Base-by-base conservation (phyloP, 495 filamentous ascomycete species). In the Lindgomyces ingoldianus region DNA sequence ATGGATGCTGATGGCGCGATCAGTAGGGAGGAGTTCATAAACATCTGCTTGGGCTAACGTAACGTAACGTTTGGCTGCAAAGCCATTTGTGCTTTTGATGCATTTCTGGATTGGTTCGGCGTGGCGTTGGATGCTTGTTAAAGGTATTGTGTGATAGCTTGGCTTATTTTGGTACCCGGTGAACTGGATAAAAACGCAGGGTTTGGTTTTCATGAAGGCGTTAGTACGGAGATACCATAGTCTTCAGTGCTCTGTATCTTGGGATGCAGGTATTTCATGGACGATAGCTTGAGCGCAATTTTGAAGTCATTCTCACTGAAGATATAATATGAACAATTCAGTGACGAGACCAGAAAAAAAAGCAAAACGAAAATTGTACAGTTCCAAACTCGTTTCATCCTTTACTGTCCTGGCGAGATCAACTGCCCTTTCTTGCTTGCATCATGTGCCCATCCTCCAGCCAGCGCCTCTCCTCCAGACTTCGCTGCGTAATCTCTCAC, bases 1-100 rank as follows among this genome's bases (percentile, higher is more conserved):
- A 79, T 96, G 60, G 89, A 93, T 74, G 92, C 90, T 0, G 93
- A 95, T 68, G 91, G 91, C 4, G 91, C 87, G 67, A 94, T 98
- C 59, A 90, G 86, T 65, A 80, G 87, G 70, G 93, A 97, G 62
- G 93, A 94, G 75, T 98, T 98, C 81, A 81, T 96, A 61, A 81
- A 81, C 27, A 92, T 93, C 69, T 93, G 89, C 74, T 64, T 77
- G 56, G 73, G 73, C 10, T 72, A 57, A 73, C 12, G 36, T 47
- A 14, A 39, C 14, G 6, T 6, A 14, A 39, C 14, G 6, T 6
- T 39, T 39, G 33, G n/a, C n/a, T n/a, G n/a, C n/a, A n/a, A n/a
- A n/a, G n/a, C n/a, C n/a, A n/a, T n/a, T n/a, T n/a, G n/a, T n/a
- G n/a, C n/a, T n/a, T 42, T 42, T 42, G 21, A 47, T 47, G 44